These are phyloP conservation scores for Kodamaea jinghongensis DNA, from an alignment of 805 yeast genomes.

Conservation along the genomic window DNA sequence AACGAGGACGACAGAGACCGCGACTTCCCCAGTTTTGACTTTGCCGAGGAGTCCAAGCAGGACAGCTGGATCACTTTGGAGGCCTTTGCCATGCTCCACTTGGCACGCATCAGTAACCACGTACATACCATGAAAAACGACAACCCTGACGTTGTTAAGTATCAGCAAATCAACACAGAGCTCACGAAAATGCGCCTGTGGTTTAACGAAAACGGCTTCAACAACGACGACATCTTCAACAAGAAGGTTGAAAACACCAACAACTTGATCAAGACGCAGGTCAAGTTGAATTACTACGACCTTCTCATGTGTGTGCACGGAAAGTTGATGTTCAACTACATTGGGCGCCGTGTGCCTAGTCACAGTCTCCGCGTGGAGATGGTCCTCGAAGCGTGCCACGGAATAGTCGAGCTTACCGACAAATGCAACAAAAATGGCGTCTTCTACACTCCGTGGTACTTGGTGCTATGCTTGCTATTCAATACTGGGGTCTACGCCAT, in stretches of 20 bases:
- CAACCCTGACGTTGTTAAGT: constrained; percentile 24
- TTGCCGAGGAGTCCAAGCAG: constrained; percentile 23
- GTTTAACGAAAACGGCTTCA: constrained; percentile 35
- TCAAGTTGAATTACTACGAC: constrained; percentile 40
- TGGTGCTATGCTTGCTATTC: constrained; percentile 43
- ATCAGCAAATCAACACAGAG: constrained; percentile 32
- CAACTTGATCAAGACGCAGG: constrained; percentile 31
- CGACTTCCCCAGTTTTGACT: constrained; percentile 29
- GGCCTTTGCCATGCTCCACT: constrained; percentile 44
- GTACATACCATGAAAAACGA: constrained; percentile 30
- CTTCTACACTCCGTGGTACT: constrained; percentile 52
- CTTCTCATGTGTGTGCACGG: constrained; percentile 36
- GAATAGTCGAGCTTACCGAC: constrained; percentile 28
- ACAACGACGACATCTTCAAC: constrained; percentile 19
- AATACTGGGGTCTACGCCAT: constrained; percentile 43
- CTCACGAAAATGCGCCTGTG: constrained; percentile 27
- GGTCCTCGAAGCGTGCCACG: constrained; percentile 29
- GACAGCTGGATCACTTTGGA: constrained; percentile 52
- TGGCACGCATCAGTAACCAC: constrained; percentile 38
- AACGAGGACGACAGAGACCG: constrained; percentile 36
- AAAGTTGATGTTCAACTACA: constrained; percentile 26
- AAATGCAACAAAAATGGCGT: constrained; percentile 26
- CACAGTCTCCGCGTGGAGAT: constrained; percentile 30
- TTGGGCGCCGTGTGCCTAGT: constrained; percentile 31
- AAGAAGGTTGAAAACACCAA: constrained; percentile 12